Evolutionary conservation across 2,329 filamentous ascomycete genomes (phyloP).

Genomic region (Venturiaceae sp.): DNA sequence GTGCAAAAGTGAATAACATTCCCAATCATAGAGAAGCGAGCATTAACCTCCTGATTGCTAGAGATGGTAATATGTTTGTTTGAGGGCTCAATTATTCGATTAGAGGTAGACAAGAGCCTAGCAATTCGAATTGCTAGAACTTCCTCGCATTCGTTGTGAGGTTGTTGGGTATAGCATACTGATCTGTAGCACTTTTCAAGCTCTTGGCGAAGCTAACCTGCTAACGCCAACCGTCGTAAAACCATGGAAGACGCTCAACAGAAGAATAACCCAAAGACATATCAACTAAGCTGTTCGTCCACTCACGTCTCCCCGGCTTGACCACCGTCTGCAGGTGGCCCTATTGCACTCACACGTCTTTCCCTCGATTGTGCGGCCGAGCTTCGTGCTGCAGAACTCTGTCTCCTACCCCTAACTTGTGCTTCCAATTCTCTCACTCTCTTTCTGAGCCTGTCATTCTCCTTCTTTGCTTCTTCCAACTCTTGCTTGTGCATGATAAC

Average conservation of each 20-base stretch:
- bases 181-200: no score
- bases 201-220: neutral
- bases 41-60: no score
- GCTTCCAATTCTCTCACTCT: conserved; percentile 38
- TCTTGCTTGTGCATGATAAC: conserved; percentile 33
- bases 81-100: no score
- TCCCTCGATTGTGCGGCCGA: neutral
- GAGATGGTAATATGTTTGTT: no score
- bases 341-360: neutral
- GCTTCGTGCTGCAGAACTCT: conserved; percentile 9
- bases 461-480: conserved; percentile 38
- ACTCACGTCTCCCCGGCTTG: no score
- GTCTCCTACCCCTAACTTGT: conserved; percentile 26
- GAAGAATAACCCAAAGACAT: neutral
- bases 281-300: neutral
- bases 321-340: neutral
- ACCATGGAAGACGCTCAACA: neutral
- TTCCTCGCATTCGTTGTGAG: no score
- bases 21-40: neutral
- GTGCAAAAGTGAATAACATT: neutral
- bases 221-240: neutral
- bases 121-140: no score
- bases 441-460: conserved; percentile 38
- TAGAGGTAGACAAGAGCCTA: no score
- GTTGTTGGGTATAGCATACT: no score